These are phyloP conservation scores for Beauveria varroae DNA, from an alignment of 2,329 filamentous ascomycete species.

Conservation along the genomic window DNA sequence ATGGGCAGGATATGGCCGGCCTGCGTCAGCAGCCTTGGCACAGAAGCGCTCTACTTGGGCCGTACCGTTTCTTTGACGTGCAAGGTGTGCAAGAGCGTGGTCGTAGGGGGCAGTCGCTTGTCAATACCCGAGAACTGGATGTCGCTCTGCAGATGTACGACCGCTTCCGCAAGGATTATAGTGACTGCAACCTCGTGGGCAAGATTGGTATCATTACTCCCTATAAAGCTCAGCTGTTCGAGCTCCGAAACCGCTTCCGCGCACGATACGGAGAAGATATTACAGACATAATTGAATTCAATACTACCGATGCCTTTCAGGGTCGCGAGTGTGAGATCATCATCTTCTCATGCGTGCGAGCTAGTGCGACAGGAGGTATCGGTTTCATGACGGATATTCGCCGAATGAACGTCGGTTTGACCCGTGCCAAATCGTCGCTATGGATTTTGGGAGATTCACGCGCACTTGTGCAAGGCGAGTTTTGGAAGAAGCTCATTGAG, in stretches of 20 bases:
- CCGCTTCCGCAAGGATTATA: constrained; percentile 67
- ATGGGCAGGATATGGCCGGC: constrained; percentile 74
- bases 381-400: constrained; percentile 98
- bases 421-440: constrained; percentile 89
- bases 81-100: constrained; percentile 77
- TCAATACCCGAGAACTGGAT: constrained; percentile 81
- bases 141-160: constrained; percentile 81
- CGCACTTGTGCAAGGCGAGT: constrained; percentile 78
- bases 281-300: constrained; percentile 81
- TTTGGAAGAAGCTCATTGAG: constrained; percentile 80
- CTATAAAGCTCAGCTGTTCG: constrained; percentile 86
- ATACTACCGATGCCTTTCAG: constrained; percentile 97
- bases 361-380: constrained; percentile 85
- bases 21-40: constrained; percentile 83
- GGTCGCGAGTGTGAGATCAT: constrained; percentile 96
- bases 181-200: constrained; percentile 59
- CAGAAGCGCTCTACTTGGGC: constrained; percentile 67
- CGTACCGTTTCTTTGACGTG: constrained; percentile 97
- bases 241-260: constrained; percentile 69
- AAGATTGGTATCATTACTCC: constrained; percentile 97
- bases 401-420: constrained; percentile 98
- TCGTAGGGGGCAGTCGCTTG: constrained; percentile 77
- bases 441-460: constrained; percentile 94
- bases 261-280: constrained; percentile 67
- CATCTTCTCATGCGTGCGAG: constrained; percentile 97